These are phyloP conservation scores for Tetrahymena thermophila DNA, from an alignment of 73 alveolate species.

Conservation along the genomic window DNA sequence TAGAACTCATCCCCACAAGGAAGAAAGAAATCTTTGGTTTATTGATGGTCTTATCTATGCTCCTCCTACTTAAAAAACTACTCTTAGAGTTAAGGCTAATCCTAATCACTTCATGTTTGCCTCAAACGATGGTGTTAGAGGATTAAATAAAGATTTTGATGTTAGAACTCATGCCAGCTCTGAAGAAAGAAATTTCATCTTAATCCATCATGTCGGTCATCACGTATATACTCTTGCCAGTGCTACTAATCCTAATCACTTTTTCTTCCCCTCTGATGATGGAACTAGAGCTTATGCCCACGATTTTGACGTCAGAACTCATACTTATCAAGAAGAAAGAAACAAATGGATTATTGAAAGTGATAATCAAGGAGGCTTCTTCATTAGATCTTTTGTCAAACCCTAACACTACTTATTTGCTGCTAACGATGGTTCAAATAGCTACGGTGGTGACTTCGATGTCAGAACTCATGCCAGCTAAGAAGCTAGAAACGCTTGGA, in stretches of 20 bases:
- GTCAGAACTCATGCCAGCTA: slow-evolving; percentile 11
- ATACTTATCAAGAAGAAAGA: too few relatives aligned
- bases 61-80: background rate
- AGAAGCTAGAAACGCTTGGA: slow-evolving; percentile 20
- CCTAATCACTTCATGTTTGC: slow-evolving; percentile 11
- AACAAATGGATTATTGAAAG: too few relatives aligned
- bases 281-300: too few relatives aligned
- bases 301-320: too few relatives aligned
- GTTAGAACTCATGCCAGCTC: background rate
- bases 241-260: too few relatives aligned
- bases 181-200: too few relatives aligned
- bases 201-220: too few relatives aligned
- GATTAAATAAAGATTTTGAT: slow-evolving; percentile 6
- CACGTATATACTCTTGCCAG: too few relatives aligned
- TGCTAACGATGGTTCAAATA: slow-evolving; percentile 17
- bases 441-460: slow-evolving; percentile 6
- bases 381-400: background rate
- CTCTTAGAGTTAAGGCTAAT: background rate
- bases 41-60: slow-evolving; percentile 1
- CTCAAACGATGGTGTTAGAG: slow-evolving; percentile 11
- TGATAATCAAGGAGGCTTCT: too few relatives aligned
- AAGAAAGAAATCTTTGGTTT: background rate
- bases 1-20: background rate
- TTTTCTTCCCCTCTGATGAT: too few relatives aligned
- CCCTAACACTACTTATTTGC: slow-evolving; percentile 14